Evolutionary conservation across 257 asterid genomes (phyloP), one percentile per base, ranked within the genome.

Genomic region (Coffea canephora): DNA sequence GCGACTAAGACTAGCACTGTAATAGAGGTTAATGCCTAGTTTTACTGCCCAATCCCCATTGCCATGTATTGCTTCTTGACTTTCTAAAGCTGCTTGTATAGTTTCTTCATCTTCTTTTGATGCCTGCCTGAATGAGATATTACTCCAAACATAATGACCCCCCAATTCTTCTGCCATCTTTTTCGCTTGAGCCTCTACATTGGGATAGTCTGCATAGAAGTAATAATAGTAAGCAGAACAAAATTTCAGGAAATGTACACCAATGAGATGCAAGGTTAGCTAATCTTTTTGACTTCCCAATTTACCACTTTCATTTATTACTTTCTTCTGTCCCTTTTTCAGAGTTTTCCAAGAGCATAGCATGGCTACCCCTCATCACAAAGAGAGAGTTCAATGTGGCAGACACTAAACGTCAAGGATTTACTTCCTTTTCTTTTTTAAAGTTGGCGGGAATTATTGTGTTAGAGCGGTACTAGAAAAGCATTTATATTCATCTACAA

Each of bases 11-110:
- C 88, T 96, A 67, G 98, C 97, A 79, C 97, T 96, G 78, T 91
- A 92, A 90, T 88, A 96, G 84, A 96, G 97, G 84, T 96, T 92
- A 82, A 96, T 90, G 77, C 97, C 98, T 62, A 96, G 84, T 85
- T 94, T 96, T 80, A 96, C 98, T 34, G 99, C 96, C 99, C 99
- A 96, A 85, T 96, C 99, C 73, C 93, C 92, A 76, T 92, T 90
- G 45, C 97, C 97, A 57, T 96, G 99, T 76, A 92, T 84, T 8
- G 96, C 94, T 76, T 89, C 94, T 82, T 96, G 96, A 82, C 92
- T 87, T 70, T 91, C 88, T 84, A 94, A 86, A 86, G 98, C 95
- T 76, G 84, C 87, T 69, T 79, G 88, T 80, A 96, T 89, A 64
- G 74, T 89, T 74, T 89, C 92, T 85, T 92, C 94, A 74, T 96